Conservation (phyloP, 2,329 filamentous ascomycete species). For the Hymenoscyphus salicellus region DNA sequence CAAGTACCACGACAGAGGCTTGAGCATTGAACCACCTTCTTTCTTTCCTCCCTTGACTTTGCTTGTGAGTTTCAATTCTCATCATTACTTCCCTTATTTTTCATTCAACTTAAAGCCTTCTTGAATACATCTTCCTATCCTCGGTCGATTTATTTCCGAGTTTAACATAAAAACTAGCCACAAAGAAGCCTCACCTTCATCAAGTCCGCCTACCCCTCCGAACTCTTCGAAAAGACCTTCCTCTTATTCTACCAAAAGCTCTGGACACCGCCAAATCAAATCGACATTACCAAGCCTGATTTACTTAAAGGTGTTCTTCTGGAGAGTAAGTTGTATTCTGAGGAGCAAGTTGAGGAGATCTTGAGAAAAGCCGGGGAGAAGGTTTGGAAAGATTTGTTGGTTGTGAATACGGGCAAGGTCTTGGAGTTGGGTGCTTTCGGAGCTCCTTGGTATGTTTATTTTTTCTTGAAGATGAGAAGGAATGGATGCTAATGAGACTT, state of each 20-base stretch:
- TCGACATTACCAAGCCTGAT: constrained; percentile 58
- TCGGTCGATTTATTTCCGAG: background rate
- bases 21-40: constrained; percentile 41
- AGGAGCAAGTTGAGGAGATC: constrained; percentile 53
- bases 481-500: background rate
- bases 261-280: constrained; percentile 55
- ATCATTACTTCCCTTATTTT: constrained; percentile 39
- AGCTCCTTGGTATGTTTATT: constrained; percentile 54
- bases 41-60: constrained; percentile 56
- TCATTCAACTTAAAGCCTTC: background rate
- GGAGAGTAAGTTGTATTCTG: constrained; percentile 42
- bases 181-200: constrained; percentile 66
- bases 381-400: constrained; percentile 52
- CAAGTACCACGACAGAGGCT: constrained; percentile 48
- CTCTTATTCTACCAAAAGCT: constrained; percentile 56
- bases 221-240: constrained; percentile 53
- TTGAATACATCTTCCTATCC: constrained; percentile 38
- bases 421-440: constrained; percentile 70
- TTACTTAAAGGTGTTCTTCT: constrained; percentile 46
- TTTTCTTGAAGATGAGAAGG: background rate
- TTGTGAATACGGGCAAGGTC: constrained; percentile 57
- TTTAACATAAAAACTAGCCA: constrained; percentile 44
- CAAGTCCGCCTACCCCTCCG: constrained; percentile 52
- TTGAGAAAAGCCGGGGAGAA: constrained; percentile 49
- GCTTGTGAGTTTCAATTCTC: constrained; percentile 43